phyloP scores from a whole-genome alignment of 2,329 filamentous ascomycete genomes.

The Mariannaea elegans region DNA sequence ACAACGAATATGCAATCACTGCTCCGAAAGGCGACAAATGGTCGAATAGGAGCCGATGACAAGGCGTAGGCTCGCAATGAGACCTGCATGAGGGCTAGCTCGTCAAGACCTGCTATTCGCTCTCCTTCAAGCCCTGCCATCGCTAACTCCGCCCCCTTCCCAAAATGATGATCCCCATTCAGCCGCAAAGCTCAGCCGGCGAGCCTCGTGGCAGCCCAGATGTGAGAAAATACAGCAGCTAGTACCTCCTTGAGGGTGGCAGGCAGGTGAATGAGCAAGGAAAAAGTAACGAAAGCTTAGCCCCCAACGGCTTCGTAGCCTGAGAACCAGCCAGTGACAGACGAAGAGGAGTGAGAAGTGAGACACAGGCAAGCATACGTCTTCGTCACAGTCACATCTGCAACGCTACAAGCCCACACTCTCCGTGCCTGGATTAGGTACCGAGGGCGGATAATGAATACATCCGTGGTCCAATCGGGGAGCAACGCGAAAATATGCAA shows the following conservation, averaged over 20 bases:
- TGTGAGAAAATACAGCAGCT: not conserved
- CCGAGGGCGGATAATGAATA: not conserved
- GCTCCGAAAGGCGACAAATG: not conserved
- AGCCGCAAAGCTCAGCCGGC: not conserved
- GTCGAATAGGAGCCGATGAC: slow-evolving; percentile 3
- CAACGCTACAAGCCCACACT: not conserved
- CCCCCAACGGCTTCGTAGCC: not conserved
- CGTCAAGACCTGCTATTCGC: slow-evolving; percentile 14
- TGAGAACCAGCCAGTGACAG: too few relatives aligned
- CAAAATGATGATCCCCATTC: not conserved
- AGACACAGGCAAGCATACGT: too few relatives aligned
- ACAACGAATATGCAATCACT: not conserved
- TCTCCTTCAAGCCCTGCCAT: not conserved
- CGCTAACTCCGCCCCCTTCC: not conserved
- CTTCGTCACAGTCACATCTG: too few relatives aligned
- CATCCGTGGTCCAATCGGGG: not conserved
- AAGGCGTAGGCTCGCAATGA: not conserved
- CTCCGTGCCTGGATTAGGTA: not conserved
- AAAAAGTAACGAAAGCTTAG: not conserved
- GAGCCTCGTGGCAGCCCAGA: not conserved
- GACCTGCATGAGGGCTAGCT: slow-evolving; percentile 9
- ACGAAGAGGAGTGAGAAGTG: too few relatives aligned
- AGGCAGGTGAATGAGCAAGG: not conserved
- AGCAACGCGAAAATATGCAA: not conserved
- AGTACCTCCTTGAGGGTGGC: too few relatives aligned